These are phyloP conservation scores for Mycena amicta DNA, from an alignment of 768 basidiomycete species.

Conservation along the genomic window DNA sequence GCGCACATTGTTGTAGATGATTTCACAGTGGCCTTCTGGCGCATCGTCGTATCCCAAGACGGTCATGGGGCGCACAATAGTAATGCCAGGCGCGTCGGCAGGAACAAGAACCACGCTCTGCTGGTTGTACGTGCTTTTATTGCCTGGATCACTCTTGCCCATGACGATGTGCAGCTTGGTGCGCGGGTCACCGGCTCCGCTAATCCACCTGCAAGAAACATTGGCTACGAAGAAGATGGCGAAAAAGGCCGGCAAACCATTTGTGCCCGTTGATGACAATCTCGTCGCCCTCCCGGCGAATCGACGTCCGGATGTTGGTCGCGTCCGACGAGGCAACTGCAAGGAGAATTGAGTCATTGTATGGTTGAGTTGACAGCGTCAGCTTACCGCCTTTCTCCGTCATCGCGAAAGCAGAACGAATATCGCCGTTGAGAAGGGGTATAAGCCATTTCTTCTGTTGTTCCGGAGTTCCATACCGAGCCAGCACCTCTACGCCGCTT, in stretches of 20 bases:
- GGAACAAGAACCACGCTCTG: slow-evolving; percentile 98
- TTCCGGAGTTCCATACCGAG: slow-evolving; percentile 86
- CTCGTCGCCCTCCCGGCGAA: slow-evolving; percentile 79
- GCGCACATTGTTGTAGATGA: slow-evolving; percentile 92
- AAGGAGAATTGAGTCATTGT: slow-evolving; percentile 11
- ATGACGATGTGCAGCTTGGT: slow-evolving; percentile 90
- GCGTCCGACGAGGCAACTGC: slow-evolving; percentile 94
- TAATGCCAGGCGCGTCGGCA: slow-evolving; percentile 82
- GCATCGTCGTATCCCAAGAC: slow-evolving; percentile 96
- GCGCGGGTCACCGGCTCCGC: slow-evolving; percentile 92
- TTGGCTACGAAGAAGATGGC: not conserved
- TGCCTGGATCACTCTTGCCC: slow-evolving; percentile 89
- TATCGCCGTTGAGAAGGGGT: slow-evolving; percentile 89
- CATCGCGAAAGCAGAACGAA: slow-evolving; percentile 95
- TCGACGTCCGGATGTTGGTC: slow-evolving; percentile 89
- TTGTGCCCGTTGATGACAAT: slow-evolving; percentile 97
- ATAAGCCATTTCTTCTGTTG: slow-evolving; percentile 91
- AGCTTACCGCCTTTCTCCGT: slow-evolving; percentile 88
- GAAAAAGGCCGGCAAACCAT: slow-evolving; percentile 55
- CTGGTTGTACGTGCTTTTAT: slow-evolving; percentile 74
- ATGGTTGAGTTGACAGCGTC: no score
- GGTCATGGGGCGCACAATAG: slow-evolving; percentile 86
- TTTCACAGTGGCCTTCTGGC: slow-evolving; percentile 95
- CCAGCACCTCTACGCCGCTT: slow-evolving; percentile 80
- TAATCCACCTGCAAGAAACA: slow-evolving; percentile 78